These are phyloP conservation scores for Oemleria cerasiformis DNA, from an alignment of 306 rosid species.

Conservation along the genomic window DNA sequence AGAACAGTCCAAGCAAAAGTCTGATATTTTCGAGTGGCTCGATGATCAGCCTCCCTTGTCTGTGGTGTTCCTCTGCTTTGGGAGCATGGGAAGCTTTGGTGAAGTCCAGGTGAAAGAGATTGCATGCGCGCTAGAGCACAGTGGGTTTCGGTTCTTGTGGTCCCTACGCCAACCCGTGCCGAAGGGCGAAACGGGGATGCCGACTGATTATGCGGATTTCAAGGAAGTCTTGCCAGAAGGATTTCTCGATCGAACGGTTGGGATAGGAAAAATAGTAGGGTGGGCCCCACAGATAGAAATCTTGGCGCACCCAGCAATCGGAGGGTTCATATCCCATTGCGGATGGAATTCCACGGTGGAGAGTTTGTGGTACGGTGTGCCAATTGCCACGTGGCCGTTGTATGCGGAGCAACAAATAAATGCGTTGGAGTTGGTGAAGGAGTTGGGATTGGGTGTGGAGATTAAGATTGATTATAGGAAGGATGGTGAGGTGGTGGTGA, in stretches of 20 bases:
- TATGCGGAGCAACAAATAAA: conserved; percentile 27
- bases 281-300: conserved; percentile 59
- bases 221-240: conserved; percentile 37
- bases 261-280: conserved; percentile 37
- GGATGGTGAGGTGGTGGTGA: background rate
- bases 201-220: conserved; percentile 3
- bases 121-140: background rate
- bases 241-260: conserved; percentile 44
- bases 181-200: background rate
- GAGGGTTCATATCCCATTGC: conserved; percentile 53
- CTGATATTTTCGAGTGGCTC: conserved; percentile 14
- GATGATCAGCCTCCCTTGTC: conserved; percentile 12
- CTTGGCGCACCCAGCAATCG: conserved; percentile 40
- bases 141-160: conserved; percentile 24
- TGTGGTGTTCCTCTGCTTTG: conserved; percentile 15
- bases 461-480: conserved; percentile 1
- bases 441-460: conserved; percentile 19
- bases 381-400: conserved; percentile 51
- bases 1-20: background rate
- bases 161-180: background rate
- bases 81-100: conserved; percentile 19
- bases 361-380: conserved; percentile 51
- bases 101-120: conserved; percentile 14
- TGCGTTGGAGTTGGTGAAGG: conserved; percentile 23
- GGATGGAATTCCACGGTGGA: conserved; percentile 62